Base-by-base conservation (phyloP, 352 stramenopile genomes). In the Pythium diclinum region DNA sequence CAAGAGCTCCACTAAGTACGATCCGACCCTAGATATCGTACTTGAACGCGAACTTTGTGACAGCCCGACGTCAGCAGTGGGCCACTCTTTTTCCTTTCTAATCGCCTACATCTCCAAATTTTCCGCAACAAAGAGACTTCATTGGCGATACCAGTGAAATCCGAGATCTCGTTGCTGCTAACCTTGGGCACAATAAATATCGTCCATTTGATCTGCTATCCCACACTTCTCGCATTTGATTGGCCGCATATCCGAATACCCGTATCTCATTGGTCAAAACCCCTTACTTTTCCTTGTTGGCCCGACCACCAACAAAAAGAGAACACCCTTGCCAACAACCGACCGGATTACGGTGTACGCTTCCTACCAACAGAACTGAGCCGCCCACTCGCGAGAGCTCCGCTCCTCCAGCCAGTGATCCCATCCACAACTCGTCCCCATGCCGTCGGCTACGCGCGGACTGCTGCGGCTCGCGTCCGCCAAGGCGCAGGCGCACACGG, bases 281-380 rank as follows among this genome's bases (percentile, higher is more conserved):
- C n/a, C 25, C 3, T 19, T 25, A 6, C 3, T 19, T 19, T 17
- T n/a, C 33, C n/a, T 57, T 16, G 38, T 53, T 56, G 48, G 63
- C 59, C 49, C 40, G n/a, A 23, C 44, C 63, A 62, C 57, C 60
- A 63, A 23, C 56, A 55, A 63, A 61, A 66, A 66, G 52, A 66
- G 59, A 65, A 65, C 59, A 25, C 36, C 21, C 46, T 33, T n/a
- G 36, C 14, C 32, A 36, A 28, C 25, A 28, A 28, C 25, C 25
- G 25, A 28, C 25, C 25, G 2, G 55, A 52, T 51, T 38, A 61
- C 23, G 7, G 8, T 19, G 40, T 21, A 19, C 40, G 16, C 40
- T 47, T 47, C 40, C 40, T 8, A 8, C 40, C 40, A 47, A 47
- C 40, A 21, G 40, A 47, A 47, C 40, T 0, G 40, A 47, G 40